A percentile compares a stretch with the other conserved stretches of the same genome.
These are phyloP conservation scores for Leccinum subrobustum DNA, from an alignment of 1,284 basidiomycete genomes.

Conservation along the genomic window DNA sequence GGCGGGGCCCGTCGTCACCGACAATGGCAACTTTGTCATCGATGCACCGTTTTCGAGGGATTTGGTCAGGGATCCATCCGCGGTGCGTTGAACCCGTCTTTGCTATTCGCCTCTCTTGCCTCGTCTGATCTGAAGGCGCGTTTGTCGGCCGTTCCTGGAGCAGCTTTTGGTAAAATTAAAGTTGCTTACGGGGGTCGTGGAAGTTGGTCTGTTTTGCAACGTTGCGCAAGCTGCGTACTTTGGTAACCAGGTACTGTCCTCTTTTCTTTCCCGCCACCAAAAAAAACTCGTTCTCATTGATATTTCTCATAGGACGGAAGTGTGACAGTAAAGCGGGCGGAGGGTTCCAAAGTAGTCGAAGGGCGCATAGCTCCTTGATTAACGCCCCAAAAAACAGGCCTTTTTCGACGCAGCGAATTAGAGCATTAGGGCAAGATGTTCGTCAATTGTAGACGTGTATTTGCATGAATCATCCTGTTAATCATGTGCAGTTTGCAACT, in stretches of 20 bases:
- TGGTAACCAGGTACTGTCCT: conserved; percentile 73
- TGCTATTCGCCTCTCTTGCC: neutral
- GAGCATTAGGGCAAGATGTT: neutral
- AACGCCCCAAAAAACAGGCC: neutral
- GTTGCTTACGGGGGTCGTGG: conserved; percentile 94
- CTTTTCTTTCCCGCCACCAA: neutral
- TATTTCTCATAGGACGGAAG: conserved; percentile 27
- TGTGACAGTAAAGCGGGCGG: conserved; percentile 27
- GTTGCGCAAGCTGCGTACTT: conserved; percentile 98
- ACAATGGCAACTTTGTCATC: conserved; percentile 95
- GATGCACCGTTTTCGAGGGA: conserved; percentile 83
- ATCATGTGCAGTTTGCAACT: neutral
- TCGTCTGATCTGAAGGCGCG: neutral
- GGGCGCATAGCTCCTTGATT: conserved; percentile 17
- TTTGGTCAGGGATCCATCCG: conserved; percentile 67
- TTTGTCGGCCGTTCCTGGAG: neutral
- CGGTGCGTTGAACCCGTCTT: conserved; percentile 42
- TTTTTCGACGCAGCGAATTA: neutral
- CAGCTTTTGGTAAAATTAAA: conserved; percentile 77
- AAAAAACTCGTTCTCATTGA: neutral
- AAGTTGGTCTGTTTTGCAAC: conserved; percentile 93
- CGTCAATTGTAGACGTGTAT: neutral
- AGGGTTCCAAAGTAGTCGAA: conserved; percentile 22
- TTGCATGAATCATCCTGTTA: neutral
- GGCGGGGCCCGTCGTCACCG: conserved; percentile 92